Base-by-base conservation (phyloP, 495 filamentous ascomycete species). In the Annulohypoxylon stygium region DNA sequence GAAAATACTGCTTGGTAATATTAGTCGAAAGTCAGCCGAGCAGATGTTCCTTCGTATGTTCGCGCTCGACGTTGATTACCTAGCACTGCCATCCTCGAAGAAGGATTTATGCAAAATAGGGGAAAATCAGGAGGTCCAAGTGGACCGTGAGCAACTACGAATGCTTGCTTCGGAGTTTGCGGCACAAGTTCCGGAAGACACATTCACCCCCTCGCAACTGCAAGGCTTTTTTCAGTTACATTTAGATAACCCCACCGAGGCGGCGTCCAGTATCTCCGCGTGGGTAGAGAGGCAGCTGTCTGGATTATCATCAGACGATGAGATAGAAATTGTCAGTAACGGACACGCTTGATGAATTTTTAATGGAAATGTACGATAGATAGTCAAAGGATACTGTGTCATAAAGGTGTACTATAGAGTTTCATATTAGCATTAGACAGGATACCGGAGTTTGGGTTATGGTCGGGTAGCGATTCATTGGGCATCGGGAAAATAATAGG, bases 181-280 rank as follows among this genome's bases (percentile, higher is more conserved):
- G 16, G 71, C 73, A 5, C 74, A 79, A 4, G 79, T 91, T 16
- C 90, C 89, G 0, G 82, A 85, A 2, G 71, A 83, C 33, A 81
- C 81, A 20, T 88, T 92, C 64, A 90, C 89, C 0, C 90, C 90
- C 11, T 90, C 90, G 9, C 88, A 92, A 65, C 78, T 93, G n/a
- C 90, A 93, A 75, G 88, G 86, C 0, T 91, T 85, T 70, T 79
- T 93, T 8, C 84, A 91, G 47, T 83, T 83, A 16, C 79, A 88
- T 73, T 85, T 88, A 34, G 83, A 87, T 11, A 81, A 82, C 10
- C 87, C 90, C 6, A 61, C 76, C n/a, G 73, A 79, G 36, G 89
- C 90, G 1, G 75, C 86, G 18, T 74, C 75, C 4, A 76, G 83
- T 14, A 83, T 86, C 0, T 73, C 73, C 2, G 59, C 65, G 0